These are phyloP conservation scores for Epichloe sibirici DNA, from an alignment of 2,329 filamentous ascomycete genomes.

Conservation along the genomic window DNA sequence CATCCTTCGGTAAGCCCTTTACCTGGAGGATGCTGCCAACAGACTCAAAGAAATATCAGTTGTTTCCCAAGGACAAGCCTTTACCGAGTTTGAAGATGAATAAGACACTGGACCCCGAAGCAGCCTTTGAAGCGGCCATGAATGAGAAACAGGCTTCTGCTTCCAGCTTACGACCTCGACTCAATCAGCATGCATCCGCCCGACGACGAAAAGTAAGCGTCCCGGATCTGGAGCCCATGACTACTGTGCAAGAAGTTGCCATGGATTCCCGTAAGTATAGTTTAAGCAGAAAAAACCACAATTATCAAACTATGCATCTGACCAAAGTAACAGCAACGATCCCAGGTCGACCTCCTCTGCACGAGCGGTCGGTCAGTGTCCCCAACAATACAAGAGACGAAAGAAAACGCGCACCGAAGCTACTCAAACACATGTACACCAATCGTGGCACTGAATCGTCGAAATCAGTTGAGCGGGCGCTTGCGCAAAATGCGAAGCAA, in stretches of 20 bases:
- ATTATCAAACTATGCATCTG: constrained; percentile 5
- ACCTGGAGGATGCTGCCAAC: constrained; percentile 48
- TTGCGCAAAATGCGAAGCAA: constrained; percentile 9
- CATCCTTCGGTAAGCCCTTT: constrained; percentile 32
- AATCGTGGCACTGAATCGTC: constrained; percentile 13
- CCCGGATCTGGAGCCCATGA: constrained; percentile 54
- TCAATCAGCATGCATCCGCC: constrained; percentile 44
- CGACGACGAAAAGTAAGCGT: constrained; percentile 52
- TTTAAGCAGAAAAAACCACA: not conserved
- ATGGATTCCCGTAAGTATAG: constrained; percentile 57
- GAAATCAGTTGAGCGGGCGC: constrained; percentile 13
- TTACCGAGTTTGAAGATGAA: constrained; percentile 25
- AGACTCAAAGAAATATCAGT: constrained; percentile 45
- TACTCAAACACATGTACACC: not conserved
- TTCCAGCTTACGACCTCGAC: constrained; percentile 32
- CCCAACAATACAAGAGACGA: constrained; percentile 20
- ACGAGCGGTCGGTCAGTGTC: constrained; percentile 53
- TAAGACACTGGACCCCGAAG: constrained; percentile 39
- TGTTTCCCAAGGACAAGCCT: constrained; percentile 44
- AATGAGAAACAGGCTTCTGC: constrained; percentile 26
- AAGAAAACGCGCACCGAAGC: constrained; percentile 6
- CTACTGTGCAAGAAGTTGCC: constrained; percentile 51
- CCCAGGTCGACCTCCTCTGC: constrained; percentile 49
- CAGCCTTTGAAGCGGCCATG: constrained; percentile 32
- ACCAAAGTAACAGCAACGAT: constrained; percentile 43